These are phyloP conservation scores for Cercospora sp. DNA, from an alignment of 2,329 filamentous ascomycete genomes.

Conservation along the genomic window DNA sequence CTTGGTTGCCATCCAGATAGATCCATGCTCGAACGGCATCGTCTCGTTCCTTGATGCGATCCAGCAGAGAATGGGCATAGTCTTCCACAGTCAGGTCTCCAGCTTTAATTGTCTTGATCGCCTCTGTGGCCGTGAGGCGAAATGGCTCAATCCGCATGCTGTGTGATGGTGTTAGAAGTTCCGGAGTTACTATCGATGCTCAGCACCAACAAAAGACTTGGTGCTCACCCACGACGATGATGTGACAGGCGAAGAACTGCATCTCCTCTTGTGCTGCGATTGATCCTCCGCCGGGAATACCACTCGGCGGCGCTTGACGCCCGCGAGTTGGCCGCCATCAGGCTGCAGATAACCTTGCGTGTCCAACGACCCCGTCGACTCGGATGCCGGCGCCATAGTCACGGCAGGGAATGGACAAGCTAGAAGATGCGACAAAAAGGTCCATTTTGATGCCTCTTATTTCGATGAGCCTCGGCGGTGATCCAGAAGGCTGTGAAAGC, in stretches of 20 bases:
- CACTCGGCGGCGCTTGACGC: slow-evolving; percentile 13
- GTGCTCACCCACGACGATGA: slow-evolving; percentile 16
- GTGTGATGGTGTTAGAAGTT: not conserved
- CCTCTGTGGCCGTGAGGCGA: slow-evolving; percentile 48
- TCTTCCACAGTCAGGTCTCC: slow-evolving; percentile 51
- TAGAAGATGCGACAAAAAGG: not conserved
- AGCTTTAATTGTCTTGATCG: slow-evolving; percentile 40
- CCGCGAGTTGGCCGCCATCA: slow-evolving; percentile 9
- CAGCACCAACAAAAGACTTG: not conserved
- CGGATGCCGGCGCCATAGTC: slow-evolving; percentile 2
- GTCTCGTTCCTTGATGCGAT: slow-evolving; percentile 49
- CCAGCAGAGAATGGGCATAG: slow-evolving; percentile 52
- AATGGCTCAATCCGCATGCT: slow-evolving; percentile 21
- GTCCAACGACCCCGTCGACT: not conserved
- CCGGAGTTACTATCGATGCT: not conserved
- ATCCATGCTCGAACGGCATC: slow-evolving; percentile 54
- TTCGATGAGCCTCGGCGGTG: not conserved
- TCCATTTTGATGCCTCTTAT: not conserved
- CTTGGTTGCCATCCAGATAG: slow-evolving; percentile 48
- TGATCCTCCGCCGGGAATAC: slow-evolving; percentile 15
- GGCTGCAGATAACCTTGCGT: slow-evolving; percentile 10
- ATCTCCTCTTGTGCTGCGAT: not conserved
- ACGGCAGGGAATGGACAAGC: not conserved
- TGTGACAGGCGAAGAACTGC: not conserved
- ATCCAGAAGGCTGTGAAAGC: not conserved